Evolutionary conservation across 495 filamentous ascomycete genomes (phyloP).

Genomic region (Aspergillus affinis): DNA sequence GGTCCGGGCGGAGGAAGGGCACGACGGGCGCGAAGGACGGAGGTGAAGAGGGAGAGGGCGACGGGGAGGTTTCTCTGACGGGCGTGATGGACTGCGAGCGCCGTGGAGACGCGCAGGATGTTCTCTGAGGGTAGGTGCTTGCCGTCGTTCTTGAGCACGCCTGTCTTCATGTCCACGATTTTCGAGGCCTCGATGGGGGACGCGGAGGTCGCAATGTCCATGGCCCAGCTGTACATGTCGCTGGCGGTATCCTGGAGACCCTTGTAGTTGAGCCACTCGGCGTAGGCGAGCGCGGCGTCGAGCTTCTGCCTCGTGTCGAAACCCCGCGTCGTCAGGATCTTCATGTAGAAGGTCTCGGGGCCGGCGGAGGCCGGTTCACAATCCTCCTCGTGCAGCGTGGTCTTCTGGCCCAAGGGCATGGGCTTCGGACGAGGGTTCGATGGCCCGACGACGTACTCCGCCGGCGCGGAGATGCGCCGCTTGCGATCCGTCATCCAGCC

Average conservation of each 20-base stretch:
- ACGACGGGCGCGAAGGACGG: constrained; percentile 72
- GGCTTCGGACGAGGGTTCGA: constrained; percentile 80
- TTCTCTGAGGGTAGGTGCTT: constrained; percentile 62
- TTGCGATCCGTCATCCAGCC: constrained; percentile 70
- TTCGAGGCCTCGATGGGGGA: constrained; percentile 42
- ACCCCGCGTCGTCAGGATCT: constrained; percentile 72
- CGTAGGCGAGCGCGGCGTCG: constrained; percentile 77
- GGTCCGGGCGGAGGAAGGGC: constrained; percentile 33
- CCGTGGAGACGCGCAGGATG: constrained; percentile 69
- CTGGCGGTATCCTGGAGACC: constrained; percentile 56
- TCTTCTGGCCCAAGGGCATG: constrained; percentile 55
- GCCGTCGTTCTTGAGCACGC: constrained; percentile 54
- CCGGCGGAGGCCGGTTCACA: constrained; percentile 62
- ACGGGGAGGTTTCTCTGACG: constrained; percentile 55
- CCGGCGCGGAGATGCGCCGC: constrained; percentile 62
- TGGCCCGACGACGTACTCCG: constrained; percentile 70
- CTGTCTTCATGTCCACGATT: constrained; percentile 60
- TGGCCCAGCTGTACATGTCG: constrained; percentile 68
- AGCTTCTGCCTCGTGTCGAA: constrained; percentile 72
- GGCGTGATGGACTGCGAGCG: constrained; percentile 75
- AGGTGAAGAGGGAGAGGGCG: constrained; percentile 84
- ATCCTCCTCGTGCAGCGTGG: constrained; percentile 67
- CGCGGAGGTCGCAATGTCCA: constrained; percentile 63
- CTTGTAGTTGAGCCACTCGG: constrained; percentile 80
- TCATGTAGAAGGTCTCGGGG: constrained; percentile 72